These are phyloP conservation scores for Didymella keratinophila DNA, from an alignment of 2,329 filamentous ascomycete genomes.

Conservation along the genomic window DNA sequence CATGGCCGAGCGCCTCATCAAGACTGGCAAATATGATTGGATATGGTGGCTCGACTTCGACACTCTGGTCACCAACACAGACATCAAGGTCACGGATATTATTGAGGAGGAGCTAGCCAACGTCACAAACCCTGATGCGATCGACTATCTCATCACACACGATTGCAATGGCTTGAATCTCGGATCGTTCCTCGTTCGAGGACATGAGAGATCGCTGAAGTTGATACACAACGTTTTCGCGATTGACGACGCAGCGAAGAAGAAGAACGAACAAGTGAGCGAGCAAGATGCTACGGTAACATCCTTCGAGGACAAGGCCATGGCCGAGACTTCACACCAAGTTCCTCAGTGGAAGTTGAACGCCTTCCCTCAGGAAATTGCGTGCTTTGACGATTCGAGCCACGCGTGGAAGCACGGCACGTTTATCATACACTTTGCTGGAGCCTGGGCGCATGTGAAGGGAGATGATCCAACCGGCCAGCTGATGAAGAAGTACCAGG, in stretches of 20 bases:
- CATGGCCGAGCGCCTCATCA: slow-evolving; percentile 50
- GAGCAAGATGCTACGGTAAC: slow-evolving; percentile 52
- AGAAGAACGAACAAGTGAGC: slow-evolving; percentile 36
- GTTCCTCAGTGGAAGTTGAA: slow-evolving; percentile 52
- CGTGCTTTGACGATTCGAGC: slow-evolving; percentile 46
- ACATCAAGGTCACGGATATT: slow-evolving; percentile 47
- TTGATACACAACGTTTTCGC: slow-evolving; percentile 44
- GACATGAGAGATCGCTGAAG: slow-evolving; percentile 45
- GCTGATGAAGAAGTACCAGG: slow-evolving; percentile 51
- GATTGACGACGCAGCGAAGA: slow-evolving; percentile 35
- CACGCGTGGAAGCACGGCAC: slow-evolving; percentile 45
- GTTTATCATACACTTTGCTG: slow-evolving; percentile 54
- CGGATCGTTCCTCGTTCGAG: slow-evolving; percentile 51
- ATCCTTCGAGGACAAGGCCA: slow-evolving; percentile 37
- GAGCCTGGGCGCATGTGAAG: slow-evolving; percentile 53
- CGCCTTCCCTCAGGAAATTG: slow-evolving; percentile 52
- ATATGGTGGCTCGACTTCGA: slow-evolving; percentile 56
- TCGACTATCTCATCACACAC: slow-evolving; percentile 51
- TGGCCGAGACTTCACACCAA: slow-evolving; percentile 31
- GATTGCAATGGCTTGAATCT: slow-evolving; percentile 53
- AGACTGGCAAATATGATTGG: slow-evolving; percentile 50
- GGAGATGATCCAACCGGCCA: slow-evolving; percentile 50
- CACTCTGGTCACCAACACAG: slow-evolving; percentile 52
- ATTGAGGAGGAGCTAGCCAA: slow-evolving; percentile 46
- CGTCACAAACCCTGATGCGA: slow-evolving; percentile 38